Evolutionary conservation across 1,284 basidiomycete species (phyloP).

Genomic region (Cutaneotrichosporon mucoides): DNA sequence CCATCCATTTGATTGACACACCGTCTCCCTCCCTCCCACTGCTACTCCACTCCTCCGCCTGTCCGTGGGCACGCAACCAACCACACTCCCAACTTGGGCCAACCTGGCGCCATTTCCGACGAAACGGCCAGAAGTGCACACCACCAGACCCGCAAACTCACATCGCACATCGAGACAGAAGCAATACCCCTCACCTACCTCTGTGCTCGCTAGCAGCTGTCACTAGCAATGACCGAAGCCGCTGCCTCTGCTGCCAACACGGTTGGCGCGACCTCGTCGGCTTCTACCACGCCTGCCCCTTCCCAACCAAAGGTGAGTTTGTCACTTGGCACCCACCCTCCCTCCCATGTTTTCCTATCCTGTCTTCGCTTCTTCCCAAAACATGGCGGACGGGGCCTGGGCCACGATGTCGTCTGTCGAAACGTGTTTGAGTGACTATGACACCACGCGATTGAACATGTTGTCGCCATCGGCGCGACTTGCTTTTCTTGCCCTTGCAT

Average conservation of each 20-base stretch:
- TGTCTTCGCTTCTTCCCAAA: not conserved
- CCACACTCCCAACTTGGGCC: too few species aligned
- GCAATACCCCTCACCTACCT: too few species aligned
- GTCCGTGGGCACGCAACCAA: too few species aligned
- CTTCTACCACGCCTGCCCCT: not conserved
- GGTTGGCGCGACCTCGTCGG: not conserved
- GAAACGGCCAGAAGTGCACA: too few species aligned
- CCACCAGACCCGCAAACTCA: not conserved
- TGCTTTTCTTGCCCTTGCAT: too few species aligned
- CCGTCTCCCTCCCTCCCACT: not conserved
- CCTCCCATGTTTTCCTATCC: not conserved
- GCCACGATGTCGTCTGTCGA: too few species aligned
- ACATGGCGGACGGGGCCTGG: too few species aligned
- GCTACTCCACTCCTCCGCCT: too few species aligned
- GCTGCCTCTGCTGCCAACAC: not conserved
- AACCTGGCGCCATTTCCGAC: too few species aligned
- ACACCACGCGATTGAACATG: too few species aligned
- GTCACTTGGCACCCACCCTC: not conserved
- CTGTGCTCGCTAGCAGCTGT: not conserved
- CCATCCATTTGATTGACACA: not conserved
- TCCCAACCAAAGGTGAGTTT: constrained; percentile 1
- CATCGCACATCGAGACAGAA: not conserved
- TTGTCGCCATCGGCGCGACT: too few species aligned
- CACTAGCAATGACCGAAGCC: not conserved
- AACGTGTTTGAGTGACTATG: too few species aligned